phyloP scores from a whole-genome alignment of 352 stramenopile genomes.

The Pythium rishiriense region DNA sequence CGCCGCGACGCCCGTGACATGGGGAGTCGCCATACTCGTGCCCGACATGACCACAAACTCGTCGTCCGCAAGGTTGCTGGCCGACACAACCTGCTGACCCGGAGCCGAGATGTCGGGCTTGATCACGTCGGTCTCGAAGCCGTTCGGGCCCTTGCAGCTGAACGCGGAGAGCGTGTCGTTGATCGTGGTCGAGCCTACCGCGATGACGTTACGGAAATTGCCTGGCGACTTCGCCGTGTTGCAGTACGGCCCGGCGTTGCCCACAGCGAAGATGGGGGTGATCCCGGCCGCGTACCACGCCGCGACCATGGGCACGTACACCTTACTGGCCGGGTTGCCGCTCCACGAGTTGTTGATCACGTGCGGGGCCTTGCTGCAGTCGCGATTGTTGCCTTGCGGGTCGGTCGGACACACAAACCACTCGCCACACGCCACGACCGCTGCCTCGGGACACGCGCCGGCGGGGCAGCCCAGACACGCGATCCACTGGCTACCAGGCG shows the following conservation, averaged over 20 bases:
- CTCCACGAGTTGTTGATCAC: conserved; percentile 27
- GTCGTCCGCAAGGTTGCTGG: conserved; percentile 15
- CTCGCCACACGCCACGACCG: conserved; percentile 16
- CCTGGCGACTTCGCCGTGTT: conserved; percentile 28
- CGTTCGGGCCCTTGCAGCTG: conserved; percentile 27
- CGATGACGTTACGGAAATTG: conserved; percentile 37
- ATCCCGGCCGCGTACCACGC: conserved; percentile 33
- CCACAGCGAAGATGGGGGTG: conserved; percentile 35
- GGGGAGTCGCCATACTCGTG: conserved; percentile 34
- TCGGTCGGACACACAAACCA: conserved; percentile 24
- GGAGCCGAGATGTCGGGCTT: conserved; percentile 34
- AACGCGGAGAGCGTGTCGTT: conserved; percentile 29
- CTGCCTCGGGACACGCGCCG: conserved; percentile 11
- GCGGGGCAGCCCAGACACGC: conserved; percentile 14
- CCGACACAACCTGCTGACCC: conserved; percentile 24
- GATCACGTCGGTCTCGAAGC: conserved; percentile 14
- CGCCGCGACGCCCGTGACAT: conserved; percentile 32
- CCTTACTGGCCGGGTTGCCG: conserved; percentile 3
- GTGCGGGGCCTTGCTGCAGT: conserved; percentile 20
- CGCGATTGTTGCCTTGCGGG: conserved; percentile 15
- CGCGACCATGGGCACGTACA: conserved; percentile 16
- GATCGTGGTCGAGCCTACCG: conserved; percentile 31
- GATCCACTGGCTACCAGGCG: conserved; percentile 28
- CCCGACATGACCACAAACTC: conserved; percentile 26
- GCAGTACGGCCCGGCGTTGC: conserved; percentile 34